These are phyloP conservation scores for Trichopus zeylanicus DNA, from an alignment of 116 monocot genomes.

Conservation along the genomic window DNA sequence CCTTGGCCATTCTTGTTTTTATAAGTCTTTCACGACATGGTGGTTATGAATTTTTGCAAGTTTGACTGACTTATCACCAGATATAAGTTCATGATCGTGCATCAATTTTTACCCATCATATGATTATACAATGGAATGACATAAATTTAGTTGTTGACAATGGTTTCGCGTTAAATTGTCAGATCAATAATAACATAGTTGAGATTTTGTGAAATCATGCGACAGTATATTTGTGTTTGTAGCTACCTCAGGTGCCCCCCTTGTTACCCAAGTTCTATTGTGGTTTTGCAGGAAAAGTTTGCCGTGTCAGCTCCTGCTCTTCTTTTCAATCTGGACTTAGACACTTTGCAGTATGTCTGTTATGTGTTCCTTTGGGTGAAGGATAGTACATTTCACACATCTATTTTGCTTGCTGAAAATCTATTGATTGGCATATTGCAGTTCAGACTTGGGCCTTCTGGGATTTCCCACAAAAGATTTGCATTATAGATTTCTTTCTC, in stretches of 20 bases:
- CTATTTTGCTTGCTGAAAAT: neutral
- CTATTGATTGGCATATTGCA: constrained; percentile 25
- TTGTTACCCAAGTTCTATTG: neutral
- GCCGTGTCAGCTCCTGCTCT: constrained; percentile 60
- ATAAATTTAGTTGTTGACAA: no score
- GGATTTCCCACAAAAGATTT: constrained; percentile 95
- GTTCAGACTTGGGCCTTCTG: constrained; percentile 88
- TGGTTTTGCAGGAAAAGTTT: constrained; percentile 67
- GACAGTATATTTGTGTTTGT: neutral
- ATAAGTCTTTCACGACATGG: neutral
- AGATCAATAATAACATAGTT: no score
- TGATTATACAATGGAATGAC: no score
- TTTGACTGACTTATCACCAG: no score
- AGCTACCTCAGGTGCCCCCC: no score
- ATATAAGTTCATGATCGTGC: no score
- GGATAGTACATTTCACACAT: neutral
- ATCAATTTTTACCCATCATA: no score
- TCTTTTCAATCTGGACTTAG: constrained; percentile 95
- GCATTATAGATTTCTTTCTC: constrained; percentile 98
- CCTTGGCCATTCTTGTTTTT: neutral
- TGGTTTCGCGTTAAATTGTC: no score
- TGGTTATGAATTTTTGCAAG: no score
- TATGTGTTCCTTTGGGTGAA: neutral
- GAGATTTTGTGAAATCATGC: no score
- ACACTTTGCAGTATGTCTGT: constrained; percentile 71